A percentile compares a stretch with the other conserved stretches of the same genome.
Evolutionary conservation across 257 asterid species (phyloP).

Genomic region (Solanum sejunctum): DNA sequence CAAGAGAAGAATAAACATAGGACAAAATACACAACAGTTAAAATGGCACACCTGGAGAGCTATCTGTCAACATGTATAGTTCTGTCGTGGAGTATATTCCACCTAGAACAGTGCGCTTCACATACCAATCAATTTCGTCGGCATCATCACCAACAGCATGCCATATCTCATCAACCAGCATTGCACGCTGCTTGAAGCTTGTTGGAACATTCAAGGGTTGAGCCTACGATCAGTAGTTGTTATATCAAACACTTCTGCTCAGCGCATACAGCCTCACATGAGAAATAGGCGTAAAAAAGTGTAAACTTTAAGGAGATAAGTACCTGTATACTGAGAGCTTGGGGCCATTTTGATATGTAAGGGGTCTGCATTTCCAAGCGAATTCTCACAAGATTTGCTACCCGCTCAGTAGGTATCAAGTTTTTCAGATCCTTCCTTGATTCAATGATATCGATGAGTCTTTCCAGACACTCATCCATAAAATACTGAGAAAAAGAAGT

Average conservation of each 20-base stretch:
- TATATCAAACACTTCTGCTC: not conserved
- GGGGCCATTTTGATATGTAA: slow-evolving; percentile 88
- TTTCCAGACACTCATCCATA: slow-evolving; percentile 95
- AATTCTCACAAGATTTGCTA: slow-evolving; percentile 55
- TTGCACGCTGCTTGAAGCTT: slow-evolving; percentile 88
- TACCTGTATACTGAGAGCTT: slow-evolving; percentile 96
- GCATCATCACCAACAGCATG: slow-evolving; percentile 80
- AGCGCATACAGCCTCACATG: not conserved
- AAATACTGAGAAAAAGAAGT: slow-evolving; percentile 47
- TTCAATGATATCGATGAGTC: slow-evolving; percentile 57
- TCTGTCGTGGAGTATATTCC: slow-evolving; percentile 83
- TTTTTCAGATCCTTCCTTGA: slow-evolving; percentile 41
- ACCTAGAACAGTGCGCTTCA: slow-evolving; percentile 76
- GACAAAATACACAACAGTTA: not conserved
- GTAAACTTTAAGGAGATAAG: not conserved
- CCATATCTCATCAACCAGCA: slow-evolving; percentile 93
- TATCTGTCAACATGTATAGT: slow-evolving; percentile 82
- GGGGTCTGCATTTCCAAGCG: slow-evolving; percentile 96
- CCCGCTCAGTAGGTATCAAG: slow-evolving; percentile 65
- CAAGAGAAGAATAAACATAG: not conserved
- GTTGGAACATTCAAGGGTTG: slow-evolving; percentile 65
- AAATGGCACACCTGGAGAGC: slow-evolving; percentile 57
- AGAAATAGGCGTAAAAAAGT: not conserved
- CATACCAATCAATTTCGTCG: slow-evolving; percentile 67
- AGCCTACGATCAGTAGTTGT: slow-evolving; percentile 30